Evolutionary conservation across 225 moss, liverwort and hornwort genomes (phyloP), one percentile per base, ranked within the genome.

Genomic region (Ulota crispa): DNA sequence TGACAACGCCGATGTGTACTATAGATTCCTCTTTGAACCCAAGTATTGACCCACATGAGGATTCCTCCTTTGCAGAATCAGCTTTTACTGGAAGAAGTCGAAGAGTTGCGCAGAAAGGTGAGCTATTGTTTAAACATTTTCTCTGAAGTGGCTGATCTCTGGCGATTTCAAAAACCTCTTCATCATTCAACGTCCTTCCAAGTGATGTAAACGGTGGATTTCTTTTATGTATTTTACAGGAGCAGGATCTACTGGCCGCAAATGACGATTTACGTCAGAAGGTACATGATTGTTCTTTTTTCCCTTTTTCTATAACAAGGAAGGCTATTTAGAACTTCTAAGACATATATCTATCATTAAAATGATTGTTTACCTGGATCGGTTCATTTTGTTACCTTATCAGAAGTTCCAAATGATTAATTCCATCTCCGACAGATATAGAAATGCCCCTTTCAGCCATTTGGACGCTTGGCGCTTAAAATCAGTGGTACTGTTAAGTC

Each of bases 21-120:
- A 47, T 82, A 76, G 76, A 31, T 54, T 72, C 37, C 53, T 65
- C 63, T 50, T 43, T 7, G 36, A 63, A 64, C 30, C 50, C 81
- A 32, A 19, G 50, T 39, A 19, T 43, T 86, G 62, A 83, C 71
- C 45, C 61, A 34, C 28, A 54, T 13, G 15, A 52, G 76, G 68
- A 8, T 63, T 56, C 56, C 30, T 20, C 42, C 78, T 72, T 74
- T 83, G 80, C 93, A 95, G 96, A 96, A 92, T 76, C 96, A 96
- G 88, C 92, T 96, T 76, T 80, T 96, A 75, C 82, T 96, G 67
- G 94, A 96, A 74, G 96, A 96, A 83, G 89, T 96, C 69, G 94
- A 94, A 77, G 93, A 93, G 64, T 83, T 96, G 53, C 94, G 94
- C 80, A 89, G 94, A 76, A 93, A 94, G 94, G 95, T 95, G 78